Evolutionary conservation across 2,329 filamentous ascomycete species (phyloP).

Genomic region (Trichophaea hybrida): DNA sequence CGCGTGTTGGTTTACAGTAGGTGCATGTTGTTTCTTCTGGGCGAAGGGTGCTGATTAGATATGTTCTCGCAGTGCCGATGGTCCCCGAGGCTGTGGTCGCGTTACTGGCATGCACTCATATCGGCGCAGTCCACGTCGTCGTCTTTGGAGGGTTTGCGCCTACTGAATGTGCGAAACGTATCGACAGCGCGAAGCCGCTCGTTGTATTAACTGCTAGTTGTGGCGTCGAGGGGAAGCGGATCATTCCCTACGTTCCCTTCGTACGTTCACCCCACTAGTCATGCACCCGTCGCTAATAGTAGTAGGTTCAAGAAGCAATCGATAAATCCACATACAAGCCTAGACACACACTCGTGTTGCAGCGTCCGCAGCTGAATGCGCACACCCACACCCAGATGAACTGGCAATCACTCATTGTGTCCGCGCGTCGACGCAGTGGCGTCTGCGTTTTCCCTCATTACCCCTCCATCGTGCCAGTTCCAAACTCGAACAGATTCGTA

Average conservation of each 20-base stretch:
- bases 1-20: conserved; percentile 79
- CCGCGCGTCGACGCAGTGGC: conserved; percentile 35
- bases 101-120: conserved; percentile 62
- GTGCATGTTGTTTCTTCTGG: conserved; percentile 27
- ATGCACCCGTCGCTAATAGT: conserved; percentile 40
- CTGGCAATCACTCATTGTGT: conserved; percentile 65
- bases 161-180: conserved; percentile 67
- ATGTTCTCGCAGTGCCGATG: conserved; percentile 63
- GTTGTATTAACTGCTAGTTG: conserved; percentile 79
- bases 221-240: conserved; percentile 80
- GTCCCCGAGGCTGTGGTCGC: conserved; percentile 78
- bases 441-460: neutral
- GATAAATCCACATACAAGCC: conserved; percentile 56
- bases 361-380: conserved; percentile 55
- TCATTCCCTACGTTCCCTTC: conserved; percentile 61
- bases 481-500: conserved; percentile 42
- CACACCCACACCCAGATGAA: conserved; percentile 55
- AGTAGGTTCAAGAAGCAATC: conserved; percentile 32
- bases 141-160: conserved; percentile 89
- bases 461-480: conserved; percentile 39
- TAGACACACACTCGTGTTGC: conserved; percentile 61
- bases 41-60: neutral
- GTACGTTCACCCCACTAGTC: conserved; percentile 26
- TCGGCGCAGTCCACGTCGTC: conserved; percentile 79
- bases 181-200: conserved; percentile 63